These are phyloP conservation scores for Paxillus involutus DNA, from an alignment of 768 basidiomycete genomes.

Conservation along the genomic window DNA sequence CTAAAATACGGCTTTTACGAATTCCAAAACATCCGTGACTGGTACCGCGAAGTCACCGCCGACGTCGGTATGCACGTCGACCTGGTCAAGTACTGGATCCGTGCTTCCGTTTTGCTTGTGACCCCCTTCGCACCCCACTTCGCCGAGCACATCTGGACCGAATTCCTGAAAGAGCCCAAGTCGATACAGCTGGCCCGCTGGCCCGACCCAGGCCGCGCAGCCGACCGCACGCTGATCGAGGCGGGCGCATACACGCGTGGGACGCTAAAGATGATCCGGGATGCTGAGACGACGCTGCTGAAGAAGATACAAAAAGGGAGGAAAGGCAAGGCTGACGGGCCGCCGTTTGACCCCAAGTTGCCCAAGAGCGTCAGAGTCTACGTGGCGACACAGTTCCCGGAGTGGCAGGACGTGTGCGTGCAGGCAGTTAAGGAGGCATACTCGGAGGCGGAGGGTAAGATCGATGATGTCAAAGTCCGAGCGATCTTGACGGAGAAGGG, in stretches of 20 bases:
- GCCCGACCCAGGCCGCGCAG: slow-evolving; percentile 64
- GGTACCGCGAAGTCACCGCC: slow-evolving; percentile 91
- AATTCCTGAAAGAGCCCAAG: slow-evolving; percentile 66
- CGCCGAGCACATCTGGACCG: slow-evolving; percentile 86
- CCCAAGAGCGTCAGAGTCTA: slow-evolving; percentile 87
- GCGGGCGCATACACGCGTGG: slow-evolving; percentile 83
- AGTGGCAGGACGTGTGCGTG: slow-evolving; percentile 89
- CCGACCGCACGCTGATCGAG: slow-evolving; percentile 69
- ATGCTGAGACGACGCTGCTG: slow-evolving; percentile 75
- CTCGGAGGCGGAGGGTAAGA: slow-evolving; percentile 50
- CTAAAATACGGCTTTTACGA: slow-evolving; percentile 96
- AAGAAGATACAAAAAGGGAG: slow-evolving; percentile 83
- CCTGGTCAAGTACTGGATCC: slow-evolving; percentile 84
- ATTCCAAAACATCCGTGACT: slow-evolving; percentile 87
- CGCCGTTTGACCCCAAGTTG: slow-evolving; percentile 79
- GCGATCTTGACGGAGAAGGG: slow-evolving; percentile 65
- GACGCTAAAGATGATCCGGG: slow-evolving; percentile 89
- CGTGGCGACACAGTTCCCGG: slow-evolving; percentile 87
- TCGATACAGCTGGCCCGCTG: slow-evolving; percentile 84
- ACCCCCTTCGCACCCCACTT: slow-evolving; percentile 92
- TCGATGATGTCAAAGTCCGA: slow-evolving; percentile 83
- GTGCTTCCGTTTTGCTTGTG: slow-evolving; percentile 73
- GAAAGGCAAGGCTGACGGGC: slow-evolving; percentile 46
- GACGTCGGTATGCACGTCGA: slow-evolving; percentile 92
- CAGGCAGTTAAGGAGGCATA: slow-evolving; percentile 72